phyloP scores from a whole-genome alignment of 2,329 filamentous ascomycete genomes.

The Xylogone sp. region DNA sequence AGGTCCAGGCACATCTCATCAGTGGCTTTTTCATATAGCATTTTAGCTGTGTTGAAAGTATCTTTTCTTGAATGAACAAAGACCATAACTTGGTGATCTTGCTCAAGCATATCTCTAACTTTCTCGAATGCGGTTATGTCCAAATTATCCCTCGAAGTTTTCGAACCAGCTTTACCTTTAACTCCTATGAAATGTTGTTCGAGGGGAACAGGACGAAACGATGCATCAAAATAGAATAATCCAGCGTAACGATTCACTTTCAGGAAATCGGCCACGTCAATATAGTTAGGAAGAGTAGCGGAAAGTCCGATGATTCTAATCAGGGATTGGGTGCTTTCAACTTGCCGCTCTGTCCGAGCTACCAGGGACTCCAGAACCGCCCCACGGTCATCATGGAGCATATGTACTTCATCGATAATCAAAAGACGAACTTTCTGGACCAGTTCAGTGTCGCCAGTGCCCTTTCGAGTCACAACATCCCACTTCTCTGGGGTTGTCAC shows the following conservation, averaged over 20 bases:
- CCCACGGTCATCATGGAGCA: constrained; percentile 97
- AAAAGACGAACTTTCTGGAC: constrained; percentile 95
- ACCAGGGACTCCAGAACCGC: constrained; percentile 95
- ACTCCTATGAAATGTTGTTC: constrained; percentile 98
- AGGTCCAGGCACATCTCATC: constrained; percentile 77
- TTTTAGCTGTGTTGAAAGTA: constrained; percentile 82
- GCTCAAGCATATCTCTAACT: constrained; percentile 85
- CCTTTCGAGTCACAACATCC: constrained; percentile 97
- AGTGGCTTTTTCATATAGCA: constrained; percentile 78
- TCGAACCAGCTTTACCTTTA: constrained; percentile 82
- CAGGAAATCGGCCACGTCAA: constrained; percentile 95
- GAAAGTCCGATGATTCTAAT: constrained; percentile 96
- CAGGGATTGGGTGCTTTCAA: constrained; percentile 95
- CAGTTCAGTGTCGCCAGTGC: constrained; percentile 93
- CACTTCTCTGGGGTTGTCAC: constrained; percentile 99
- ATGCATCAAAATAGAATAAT: constrained; percentile 94
- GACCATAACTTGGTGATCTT: constrained; percentile 97
- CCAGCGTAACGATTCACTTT: constrained; percentile 92
- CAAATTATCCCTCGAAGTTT: constrained; percentile 81
- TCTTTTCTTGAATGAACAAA: constrained; percentile 98
- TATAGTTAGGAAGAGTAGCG: constrained; percentile 91
- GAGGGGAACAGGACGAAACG: constrained; percentile 91
- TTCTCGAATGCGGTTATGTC: constrained; percentile 90
- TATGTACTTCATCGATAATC: constrained; percentile 98
- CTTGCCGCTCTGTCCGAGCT: constrained; percentile 89